phyloP scores from a whole-genome alignment of 768 basidiomycete genomes.

The Xerocomus potaroensis region DNA sequence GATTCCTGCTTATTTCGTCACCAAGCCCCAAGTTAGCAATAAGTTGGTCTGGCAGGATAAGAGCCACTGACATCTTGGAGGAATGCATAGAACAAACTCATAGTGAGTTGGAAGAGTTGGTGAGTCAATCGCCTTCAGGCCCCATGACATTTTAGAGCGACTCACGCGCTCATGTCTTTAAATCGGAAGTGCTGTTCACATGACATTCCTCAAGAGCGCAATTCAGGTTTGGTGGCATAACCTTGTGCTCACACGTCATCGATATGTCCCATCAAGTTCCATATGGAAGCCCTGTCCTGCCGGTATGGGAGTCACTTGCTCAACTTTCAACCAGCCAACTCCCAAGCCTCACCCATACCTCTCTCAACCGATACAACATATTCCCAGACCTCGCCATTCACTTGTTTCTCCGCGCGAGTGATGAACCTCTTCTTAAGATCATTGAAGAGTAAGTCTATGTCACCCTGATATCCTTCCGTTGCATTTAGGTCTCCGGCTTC shows the following conservation, averaged over 20 bases:
- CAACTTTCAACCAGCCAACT: background rate
- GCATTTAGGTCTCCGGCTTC: background rate
- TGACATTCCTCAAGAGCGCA: no score
- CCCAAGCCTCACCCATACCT: constrained; percentile 3
- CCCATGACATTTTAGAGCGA: no score
- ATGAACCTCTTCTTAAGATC: constrained; percentile 2
- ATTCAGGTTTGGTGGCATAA: no score
- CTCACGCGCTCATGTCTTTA: no score
- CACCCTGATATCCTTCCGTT: background rate
- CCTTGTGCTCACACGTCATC: no score
- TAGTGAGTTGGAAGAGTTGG: background rate
- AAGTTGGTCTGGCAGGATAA: background rate
- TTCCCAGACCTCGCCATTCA: background rate
- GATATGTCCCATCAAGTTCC: no score
- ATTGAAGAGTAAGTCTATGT: background rate
- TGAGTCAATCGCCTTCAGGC: no score
- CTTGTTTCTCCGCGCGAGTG: background rate
- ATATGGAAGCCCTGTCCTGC: no score
- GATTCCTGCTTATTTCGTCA: background rate
- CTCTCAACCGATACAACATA: background rate
- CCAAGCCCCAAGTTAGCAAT: background rate
- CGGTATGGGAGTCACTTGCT: background rate
- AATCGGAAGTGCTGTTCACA: no score
- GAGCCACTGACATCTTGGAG: background rate
- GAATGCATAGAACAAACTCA: background rate